phyloP scores from a whole-genome alignment of 192 early-diverging fungal species.

The Linnemannia hyalina region DNA sequence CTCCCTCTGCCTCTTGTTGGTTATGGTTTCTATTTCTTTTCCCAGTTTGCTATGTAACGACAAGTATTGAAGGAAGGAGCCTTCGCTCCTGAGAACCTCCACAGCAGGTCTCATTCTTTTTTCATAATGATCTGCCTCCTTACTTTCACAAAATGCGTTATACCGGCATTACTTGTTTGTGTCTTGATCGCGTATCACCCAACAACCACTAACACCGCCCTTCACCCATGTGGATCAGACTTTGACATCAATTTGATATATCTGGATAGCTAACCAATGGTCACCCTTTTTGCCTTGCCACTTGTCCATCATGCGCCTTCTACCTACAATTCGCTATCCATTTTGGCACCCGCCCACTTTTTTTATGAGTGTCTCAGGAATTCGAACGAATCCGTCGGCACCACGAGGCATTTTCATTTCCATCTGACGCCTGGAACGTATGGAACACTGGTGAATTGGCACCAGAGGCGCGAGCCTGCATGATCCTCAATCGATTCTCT shows the following conservation, averaged over 20 bases:
- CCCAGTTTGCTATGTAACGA: not conserved
- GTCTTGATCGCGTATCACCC: not conserved
- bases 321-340: not conserved
- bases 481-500: constrained; percentile 45
- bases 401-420: constrained; percentile 23
- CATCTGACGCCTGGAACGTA: constrained; percentile 17
- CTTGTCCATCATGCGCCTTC: not conserved
- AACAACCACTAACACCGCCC: no score
- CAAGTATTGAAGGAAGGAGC: not conserved
- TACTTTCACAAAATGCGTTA: not conserved
- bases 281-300: not conserved
- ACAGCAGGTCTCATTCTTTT: not conserved
- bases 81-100: not conserved
- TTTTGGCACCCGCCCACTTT: not conserved
- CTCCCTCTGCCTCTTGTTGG: not conserved
- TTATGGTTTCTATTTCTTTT: not conserved
- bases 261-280: not conserved
- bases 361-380: not conserved
- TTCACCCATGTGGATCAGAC: not conserved
- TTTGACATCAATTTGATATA: not conserved
- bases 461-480: constrained; percentile 30
- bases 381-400: constrained; percentile 33
- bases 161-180: not conserved
- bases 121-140: not conserved
- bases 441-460: constrained; percentile 18